These are phyloP conservation scores for Carnegiea gigantea DNA, from an alignment of 179 eudicot genomes.

Conservation along the genomic window DNA sequence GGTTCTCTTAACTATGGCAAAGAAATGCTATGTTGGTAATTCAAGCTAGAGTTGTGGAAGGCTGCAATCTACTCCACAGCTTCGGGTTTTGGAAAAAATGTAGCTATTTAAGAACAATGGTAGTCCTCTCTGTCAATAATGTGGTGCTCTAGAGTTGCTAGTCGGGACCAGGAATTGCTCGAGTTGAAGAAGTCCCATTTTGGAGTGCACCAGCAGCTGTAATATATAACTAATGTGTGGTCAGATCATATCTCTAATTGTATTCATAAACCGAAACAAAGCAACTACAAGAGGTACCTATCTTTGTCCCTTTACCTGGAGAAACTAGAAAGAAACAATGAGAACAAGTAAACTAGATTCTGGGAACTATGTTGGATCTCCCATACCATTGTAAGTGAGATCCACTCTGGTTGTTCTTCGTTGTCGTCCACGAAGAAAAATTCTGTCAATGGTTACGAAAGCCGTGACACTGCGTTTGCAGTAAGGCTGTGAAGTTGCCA, in stretches of 20 bases:
- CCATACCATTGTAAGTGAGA: too few species aligned
- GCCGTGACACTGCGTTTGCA: too few species aligned
- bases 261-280: neutral
- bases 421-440: too few species aligned
- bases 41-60: neutral
- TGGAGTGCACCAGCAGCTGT: neutral
- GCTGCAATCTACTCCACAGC: neutral
- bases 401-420: too few species aligned
- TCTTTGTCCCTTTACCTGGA: too few species aligned
- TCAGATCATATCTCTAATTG: neutral
- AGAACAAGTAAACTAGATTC: too few species aligned
- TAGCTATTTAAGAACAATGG: neutral
- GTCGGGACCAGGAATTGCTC: neutral
- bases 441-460: too few species aligned
- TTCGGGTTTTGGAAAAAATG: neutral
- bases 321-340: too few species aligned
- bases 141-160: neutral
- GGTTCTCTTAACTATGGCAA: too few species aligned
- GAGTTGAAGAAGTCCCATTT: neutral
- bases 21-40: neutral
- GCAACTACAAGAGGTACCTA: neutral
- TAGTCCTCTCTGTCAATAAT: neutral
- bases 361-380: too few species aligned
- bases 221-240: neutral
- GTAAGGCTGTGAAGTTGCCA: too few species aligned